Evolutionary conservation across 1,284 basidiomycete genomes (phyloP), one percentile per base, ranked within the genome.

Genomic region (Papiliotrema fonsecae): DNA sequence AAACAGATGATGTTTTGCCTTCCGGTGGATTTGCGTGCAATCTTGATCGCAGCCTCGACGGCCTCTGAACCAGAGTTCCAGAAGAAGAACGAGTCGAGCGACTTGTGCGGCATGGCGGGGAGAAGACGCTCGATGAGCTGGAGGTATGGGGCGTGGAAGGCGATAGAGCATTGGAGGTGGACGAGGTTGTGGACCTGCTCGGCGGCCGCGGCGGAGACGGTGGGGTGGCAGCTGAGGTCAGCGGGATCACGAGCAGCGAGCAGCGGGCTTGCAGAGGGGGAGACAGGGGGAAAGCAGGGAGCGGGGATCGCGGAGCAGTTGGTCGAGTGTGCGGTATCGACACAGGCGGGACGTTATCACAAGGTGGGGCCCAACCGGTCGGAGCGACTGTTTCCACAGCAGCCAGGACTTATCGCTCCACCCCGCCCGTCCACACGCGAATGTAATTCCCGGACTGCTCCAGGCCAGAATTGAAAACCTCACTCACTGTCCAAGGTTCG

Each of bases 1-100:
- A 96, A 88, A 50, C 82, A 77, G 55, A 97, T 91, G 56, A 97
- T 81, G 68, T 94, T 92, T 67, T 89, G 88, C 57, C 81, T 79
- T 36, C 83, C 82, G 2, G 92, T 96, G 26, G 85, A 77, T 25
- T 75, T 70, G 27, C 92, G 81, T 1, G 88, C 87, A 75, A 79
- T 65, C 60, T 73, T 72, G 60, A 73, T 58, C 26, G 70, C 65
- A 24, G 58, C 59, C 50, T 72, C 70, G 49, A 67, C 57, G 31
- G 70, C 70, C 53, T 72, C 70, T 37, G 68, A 65, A 6, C 73
- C 73, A 5, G 90, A 94, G 77, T 92, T 97, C 87, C 87, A 90
- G 74, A 93, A 88, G 79, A 89, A 94, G 79, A 97, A 93, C 18
- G 88, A 88, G 73, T 73, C 65, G 44, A 69, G 63, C 11, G 62